These are phyloP conservation scores for Penicillium verhagenii DNA, from an alignment of 495 filamentous ascomycete species.

Conservation along the genomic window DNA sequence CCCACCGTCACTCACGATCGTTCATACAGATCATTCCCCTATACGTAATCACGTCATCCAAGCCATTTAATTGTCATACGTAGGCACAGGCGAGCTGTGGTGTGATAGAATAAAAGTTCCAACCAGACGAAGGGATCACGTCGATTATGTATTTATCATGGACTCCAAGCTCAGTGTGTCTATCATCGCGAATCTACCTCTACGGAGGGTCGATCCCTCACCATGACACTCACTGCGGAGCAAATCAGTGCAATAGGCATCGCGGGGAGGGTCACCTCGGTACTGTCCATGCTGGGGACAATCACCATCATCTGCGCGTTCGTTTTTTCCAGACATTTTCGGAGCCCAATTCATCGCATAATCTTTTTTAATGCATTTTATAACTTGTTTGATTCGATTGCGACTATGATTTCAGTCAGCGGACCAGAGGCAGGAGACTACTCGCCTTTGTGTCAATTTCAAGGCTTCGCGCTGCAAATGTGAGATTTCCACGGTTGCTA, in stretches of 20 bases:
- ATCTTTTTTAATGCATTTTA: constrained; percentile 49
- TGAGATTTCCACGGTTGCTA: constrained; percentile 14
- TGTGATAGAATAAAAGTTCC: neutral
- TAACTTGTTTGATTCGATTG: constrained; percentile 46
- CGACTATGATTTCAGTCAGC: constrained; percentile 45
- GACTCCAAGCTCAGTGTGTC: neutral
- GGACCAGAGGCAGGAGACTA: constrained; percentile 36
- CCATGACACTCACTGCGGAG: constrained; percentile 30
- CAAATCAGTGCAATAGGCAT: constrained; percentile 31
- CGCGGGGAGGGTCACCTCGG: constrained; percentile 37
- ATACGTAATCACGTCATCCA: constrained; percentile 1
- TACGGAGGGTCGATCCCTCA: constrained; percentile 10
- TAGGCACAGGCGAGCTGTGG: neutral
- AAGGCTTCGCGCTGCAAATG: constrained; percentile 50
- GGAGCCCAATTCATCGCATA: constrained; percentile 48
- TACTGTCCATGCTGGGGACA: constrained; percentile 38
- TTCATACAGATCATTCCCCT: neutral
- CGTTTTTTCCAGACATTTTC: constrained; percentile 36
- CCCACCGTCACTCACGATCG: neutral
- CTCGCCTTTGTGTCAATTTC: constrained; percentile 46
- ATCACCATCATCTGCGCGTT: constrained; percentile 42
- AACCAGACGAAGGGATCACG: neutral
- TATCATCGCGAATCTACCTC: neutral
- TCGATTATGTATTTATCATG: neutral
- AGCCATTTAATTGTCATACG: neutral